Base-by-base conservation (phyloP, 306 rosid genomes). In the Trifolium pratense region DNA sequence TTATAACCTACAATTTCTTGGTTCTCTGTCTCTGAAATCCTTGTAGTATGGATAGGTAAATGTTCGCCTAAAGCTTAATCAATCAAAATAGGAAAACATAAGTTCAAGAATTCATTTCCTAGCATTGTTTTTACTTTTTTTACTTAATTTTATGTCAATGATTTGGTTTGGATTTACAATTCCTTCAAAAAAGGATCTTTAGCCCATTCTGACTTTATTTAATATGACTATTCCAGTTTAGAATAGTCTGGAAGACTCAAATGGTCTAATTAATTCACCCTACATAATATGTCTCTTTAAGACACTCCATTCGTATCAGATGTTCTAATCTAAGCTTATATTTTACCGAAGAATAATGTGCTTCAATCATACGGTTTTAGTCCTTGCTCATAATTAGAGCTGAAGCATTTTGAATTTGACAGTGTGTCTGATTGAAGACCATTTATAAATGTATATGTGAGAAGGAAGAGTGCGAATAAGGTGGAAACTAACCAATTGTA, bases 371-470 rank as follows among this genome's bases (percentile, higher is more conserved):
- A 46, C 8, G 21, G 55, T 20, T 36, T 66, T 57, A 21, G n/a
- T 64, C 42, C 23, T 57, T 56, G 20, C 42, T 49, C 43, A 75
- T 48, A 51, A 62, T 13, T 25, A 14, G 68, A 78, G 68, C 67
- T 71, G 42, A 9, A 64, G 16, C 42, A 14, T 20, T 58, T 76
- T 58, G 79, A 26, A 39, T 46, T 73, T 68, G 13, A 26, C 46
- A 1, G 4, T 6, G 6, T 46, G 52, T 45, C 15, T 14, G 53
- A 15, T n/a, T 5, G 53, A 9, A 46, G 17, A 8, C 18, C 9
- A 46, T 8, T 15, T 46, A 46, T 46, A 46, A 15, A 14, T 46
- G 52, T 46, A 46, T 46, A 46, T 46, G 20, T 5, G 18, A 46
- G 52, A 46, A 46, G 52, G 52, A 46, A 46, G 53, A 14, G 53